Conservation (phyloP, 177 flowering plant species). For the Vitis hybrid region DNA sequence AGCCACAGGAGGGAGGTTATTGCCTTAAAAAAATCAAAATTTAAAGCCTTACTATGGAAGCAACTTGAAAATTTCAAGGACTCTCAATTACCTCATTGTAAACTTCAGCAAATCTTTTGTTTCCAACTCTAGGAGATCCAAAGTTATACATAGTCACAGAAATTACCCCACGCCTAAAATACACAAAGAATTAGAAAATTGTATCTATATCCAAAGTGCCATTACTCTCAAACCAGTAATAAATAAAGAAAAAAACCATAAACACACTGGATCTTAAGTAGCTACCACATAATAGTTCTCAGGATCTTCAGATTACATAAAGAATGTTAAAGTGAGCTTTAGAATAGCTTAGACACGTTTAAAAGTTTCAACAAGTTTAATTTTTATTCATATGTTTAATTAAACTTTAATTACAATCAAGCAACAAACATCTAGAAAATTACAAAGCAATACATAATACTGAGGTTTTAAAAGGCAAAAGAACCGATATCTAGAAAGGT, state of each 20-base stretch:
- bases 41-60: neutral
- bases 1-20: no score
- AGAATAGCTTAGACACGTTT: no score
- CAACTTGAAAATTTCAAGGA: neutral
- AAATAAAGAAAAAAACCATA: neutral
- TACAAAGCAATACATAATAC: no score
- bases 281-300: no score
- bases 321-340: no score
- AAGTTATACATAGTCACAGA: slow-evolving; percentile 94
- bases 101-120: slow-evolving; percentile 80
- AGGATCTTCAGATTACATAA: no score
- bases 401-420: no score
- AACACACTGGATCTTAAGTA: neutral
- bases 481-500: no score
- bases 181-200: slow-evolving; percentile 1
- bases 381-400: no score
- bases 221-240: neutral
- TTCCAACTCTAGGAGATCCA: slow-evolving; percentile 99
- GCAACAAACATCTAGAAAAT: no score
- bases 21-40: neutral
- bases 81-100: slow-evolving; percentile 76
- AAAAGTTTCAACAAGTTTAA: no score
- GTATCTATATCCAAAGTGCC: neutral
- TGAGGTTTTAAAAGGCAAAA: no score
- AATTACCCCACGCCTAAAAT: slow-evolving; percentile 64